Base-by-base conservation (phyloP, 805 yeast species). In the Candida khao-thaluensis region DNA sequence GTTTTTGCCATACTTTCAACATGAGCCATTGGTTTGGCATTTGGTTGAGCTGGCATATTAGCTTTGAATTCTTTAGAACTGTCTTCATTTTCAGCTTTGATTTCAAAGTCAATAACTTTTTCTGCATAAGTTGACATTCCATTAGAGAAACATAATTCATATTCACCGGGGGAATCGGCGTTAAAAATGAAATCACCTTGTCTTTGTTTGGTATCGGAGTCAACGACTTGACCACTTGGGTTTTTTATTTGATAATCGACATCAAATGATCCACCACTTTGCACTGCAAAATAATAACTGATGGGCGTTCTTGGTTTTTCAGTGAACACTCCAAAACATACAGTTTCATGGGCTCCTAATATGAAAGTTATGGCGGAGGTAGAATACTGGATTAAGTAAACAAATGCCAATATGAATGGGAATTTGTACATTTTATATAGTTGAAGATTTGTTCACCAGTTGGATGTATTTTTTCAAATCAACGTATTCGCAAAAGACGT, bases 91-190 rank as follows among this genome's bases (percentile, higher is more conserved):
- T 71, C 78, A 45, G 67, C 61, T 47, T 71, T 75, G 54, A 89
- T 76, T 56, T 89, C 95, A 52, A 89, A 82, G 63, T 86, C 95
- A 50, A 89, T 81, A 38, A 82, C 79, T 65, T 87, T 88, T 56
- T 85, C 90, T 39, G 89, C 82, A 57, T 79, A 79, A 3, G 90
- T 82, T 4, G 87, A 78, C 85, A 84, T 83, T 46, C 79, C 85
- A 61, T 86, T 85, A 52, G 79, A 66, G 68, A 89, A 87, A 65
- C 96, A 89, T 60, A 89, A 82, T 60, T 82, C 84, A 68, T 87
- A 89, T 60, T 89, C 96, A 30, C 96, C 96, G 14, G 62, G 57
- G 37, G 59, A 56, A 29, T 75, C 77, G 16, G 86, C 95, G 15
- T 65, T 69, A 58, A 89, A 80, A 5, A 78, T 69, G 69, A 82